Conservation (phyloP, 129 eudicot genomes). For the Smallanthus sonchifolius region DNA sequence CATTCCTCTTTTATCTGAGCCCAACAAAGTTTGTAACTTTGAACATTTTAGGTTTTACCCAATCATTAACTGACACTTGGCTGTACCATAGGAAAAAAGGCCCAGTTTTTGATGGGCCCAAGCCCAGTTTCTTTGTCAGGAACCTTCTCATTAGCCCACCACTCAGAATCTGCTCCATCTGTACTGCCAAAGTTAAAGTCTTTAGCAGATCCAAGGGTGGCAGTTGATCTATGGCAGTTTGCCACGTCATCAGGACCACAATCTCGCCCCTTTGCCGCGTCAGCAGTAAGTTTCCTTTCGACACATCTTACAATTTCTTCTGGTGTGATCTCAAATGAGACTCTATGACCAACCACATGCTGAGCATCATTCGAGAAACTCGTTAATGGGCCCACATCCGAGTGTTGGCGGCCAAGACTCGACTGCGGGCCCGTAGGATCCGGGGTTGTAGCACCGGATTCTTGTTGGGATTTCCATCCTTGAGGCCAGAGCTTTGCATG, state of each 20-base stretch:
- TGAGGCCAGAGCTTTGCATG: slow-evolving; percentile 42
- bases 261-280: slow-evolving; percentile 29
- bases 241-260: slow-evolving; percentile 33
- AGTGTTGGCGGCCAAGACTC: slow-evolving; percentile 41
- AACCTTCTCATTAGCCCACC: slow-evolving; percentile 85
- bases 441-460: slow-evolving; percentile 54
- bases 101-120: slow-evolving; percentile 49
- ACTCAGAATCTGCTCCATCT: slow-evolving; percentile 41
- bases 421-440: slow-evolving; percentile 34
- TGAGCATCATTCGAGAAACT: slow-evolving; percentile 42
- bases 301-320: slow-evolving; percentile 72
- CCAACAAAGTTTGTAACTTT: neutral
- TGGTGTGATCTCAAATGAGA: slow-evolving; percentile 53
- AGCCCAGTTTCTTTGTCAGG: slow-evolving; percentile 45
- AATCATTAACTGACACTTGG: slow-evolving; percentile 49
- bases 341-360: slow-evolving; percentile 53
- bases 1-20: neutral
- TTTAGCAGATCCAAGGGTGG: slow-evolving; percentile 64
- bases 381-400: slow-evolving; percentile 50
- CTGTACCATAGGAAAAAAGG: slow-evolving; percentile 65
- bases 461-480: slow-evolving; percentile 54
- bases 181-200: slow-evolving; percentile 82
- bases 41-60: neutral
- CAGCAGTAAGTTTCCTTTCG: slow-evolving; percentile 45
- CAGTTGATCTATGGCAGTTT: slow-evolving; percentile 48